Evolutionary conservation across 176 grass and related monocot species (phyloP).

Genomic region (Olyra latifolia): DNA sequence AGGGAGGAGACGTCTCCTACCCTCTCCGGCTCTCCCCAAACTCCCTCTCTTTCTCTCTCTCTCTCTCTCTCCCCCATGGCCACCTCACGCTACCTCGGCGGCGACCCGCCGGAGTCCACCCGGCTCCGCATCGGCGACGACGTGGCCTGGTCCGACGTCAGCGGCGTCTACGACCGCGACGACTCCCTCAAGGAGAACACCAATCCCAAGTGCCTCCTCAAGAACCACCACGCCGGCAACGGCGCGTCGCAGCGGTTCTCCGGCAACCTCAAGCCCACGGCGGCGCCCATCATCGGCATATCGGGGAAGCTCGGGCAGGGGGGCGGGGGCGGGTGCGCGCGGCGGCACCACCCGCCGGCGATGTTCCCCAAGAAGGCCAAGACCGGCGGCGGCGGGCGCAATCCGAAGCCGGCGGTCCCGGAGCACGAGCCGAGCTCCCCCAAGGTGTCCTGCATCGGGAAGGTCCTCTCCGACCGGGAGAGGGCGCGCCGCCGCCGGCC

Average conservation of each 20-base stretch:
- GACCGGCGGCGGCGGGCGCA: constrained; percentile 39
- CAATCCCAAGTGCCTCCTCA: constrained; percentile 76
- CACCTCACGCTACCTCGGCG: background rate
- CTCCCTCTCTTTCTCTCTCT: background rate
- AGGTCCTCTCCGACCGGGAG: constrained; percentile 62
- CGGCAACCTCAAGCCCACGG: constrained; percentile 61
- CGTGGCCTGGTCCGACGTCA: constrained; percentile 60
- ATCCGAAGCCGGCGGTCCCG: constrained; percentile 56
- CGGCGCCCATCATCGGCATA: constrained; percentile 57
- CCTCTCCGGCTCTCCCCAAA: no score
- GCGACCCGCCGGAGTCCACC: constrained; percentile 46
- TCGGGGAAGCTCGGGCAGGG: constrained; percentile 46
- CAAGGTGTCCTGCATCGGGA: constrained; percentile 94
- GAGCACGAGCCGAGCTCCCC: constrained; percentile 68
- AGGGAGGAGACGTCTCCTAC: no score
- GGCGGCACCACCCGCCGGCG: constrained; percentile 36
- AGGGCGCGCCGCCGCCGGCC: constrained; percentile 13
- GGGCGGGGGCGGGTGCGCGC: constrained; percentile 21
- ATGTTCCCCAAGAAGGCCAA: constrained; percentile 74
- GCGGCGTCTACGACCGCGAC: constrained; percentile 74
- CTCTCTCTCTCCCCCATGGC: constrained; percentile 9
- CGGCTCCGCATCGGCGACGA: constrained; percentile 44
- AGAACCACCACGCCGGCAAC: constrained; percentile 7
- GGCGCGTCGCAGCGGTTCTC: constrained; percentile 69
- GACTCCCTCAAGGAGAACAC: constrained; percentile 91